phyloP scores from a whole-genome alignment of 257 asterid genomes.

The Echites panduratus region DNA sequence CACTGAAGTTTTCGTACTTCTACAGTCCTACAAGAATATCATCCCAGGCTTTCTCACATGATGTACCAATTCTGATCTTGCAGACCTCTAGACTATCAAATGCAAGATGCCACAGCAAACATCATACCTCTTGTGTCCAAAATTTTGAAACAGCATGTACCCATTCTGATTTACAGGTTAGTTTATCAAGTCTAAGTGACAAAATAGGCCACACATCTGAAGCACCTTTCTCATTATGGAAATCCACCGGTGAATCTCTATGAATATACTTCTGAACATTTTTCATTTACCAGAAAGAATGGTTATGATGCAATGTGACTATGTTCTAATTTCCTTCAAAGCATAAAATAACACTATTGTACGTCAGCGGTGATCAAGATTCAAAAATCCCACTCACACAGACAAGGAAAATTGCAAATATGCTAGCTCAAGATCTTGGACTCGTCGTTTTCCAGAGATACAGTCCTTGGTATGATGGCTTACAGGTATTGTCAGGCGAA shows the following conservation, averaged over 20 bases:
- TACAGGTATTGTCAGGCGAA: constrained; percentile 18
- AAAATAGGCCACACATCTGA: not conserved
- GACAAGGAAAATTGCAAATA: constrained; percentile 19
- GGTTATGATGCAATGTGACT: not conserved
- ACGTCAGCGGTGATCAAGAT: constrained; percentile 31
- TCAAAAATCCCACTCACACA: constrained; percentile 23
- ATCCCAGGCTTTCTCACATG: too few relatives aligned
- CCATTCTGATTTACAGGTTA: constrained; percentile 27
- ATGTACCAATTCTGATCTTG: constrained; percentile 3
- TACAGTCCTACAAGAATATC: not conserved
- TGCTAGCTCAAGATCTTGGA: constrained; percentile 15
- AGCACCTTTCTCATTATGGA: not conserved
- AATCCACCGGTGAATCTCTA: not conserved
- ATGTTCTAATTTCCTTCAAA: not conserved
- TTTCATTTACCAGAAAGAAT: not conserved
- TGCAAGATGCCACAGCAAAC: not conserved
- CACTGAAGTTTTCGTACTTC: not conserved
- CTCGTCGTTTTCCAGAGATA: constrained; percentile 16
- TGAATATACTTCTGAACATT: not conserved
- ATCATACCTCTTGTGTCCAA: constrained; percentile 20
- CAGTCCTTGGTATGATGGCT: constrained; percentile 31
- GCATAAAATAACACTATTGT: not conserved
- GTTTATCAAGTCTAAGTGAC: constrained; percentile 2
- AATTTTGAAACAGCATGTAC: constrained; percentile 15
- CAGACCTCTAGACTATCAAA: constrained; percentile 12